Base-by-base conservation (phyloP, 2,329 filamentous ascomycete genomes). In the Botrytis byssoidea region DNA sequence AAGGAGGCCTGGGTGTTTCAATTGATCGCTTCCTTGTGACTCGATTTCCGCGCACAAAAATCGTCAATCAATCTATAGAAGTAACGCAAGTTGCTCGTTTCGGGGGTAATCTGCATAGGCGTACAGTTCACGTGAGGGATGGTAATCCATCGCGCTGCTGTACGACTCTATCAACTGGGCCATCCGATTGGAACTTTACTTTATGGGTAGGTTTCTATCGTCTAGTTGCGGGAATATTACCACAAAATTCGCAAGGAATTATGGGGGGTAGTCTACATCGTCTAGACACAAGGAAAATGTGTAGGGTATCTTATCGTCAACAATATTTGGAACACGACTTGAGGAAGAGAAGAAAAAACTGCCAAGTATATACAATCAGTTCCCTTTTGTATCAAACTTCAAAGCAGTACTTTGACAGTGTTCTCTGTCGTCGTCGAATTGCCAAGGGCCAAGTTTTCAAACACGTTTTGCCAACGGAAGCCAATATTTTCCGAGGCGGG, bases 381-480 rank as follows among this genome's bases (percentile, higher is more conserved):
- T n/a, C 12, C 37, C 40, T 63, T 63, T 18, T 14, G n/a, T 18
- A n/a, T 6, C 22, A 65, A 46, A 32, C 16, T 46, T 12, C n/a
- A 32, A 64, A 61, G 9, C 4, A 32, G 4, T 4, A 32, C 10
- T 14, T 55, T 37, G 25, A 18, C 29, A 7, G 2, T 22, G 4
- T 29, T 55, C 2, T 29, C n/a, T 40, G 16, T 29, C 29, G 10
- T 55, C n/a, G 10, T 55, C n/a, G 29, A 4, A 57, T 57, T 42
- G 35, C 66, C 66, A 68, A 68, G 46, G 25, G 66, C 66, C 35
- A 57, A 68, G 66, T 57, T 57, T 46, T 18, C 48, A 57, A 42
- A 22, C 66, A 57, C 35, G 37, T 69, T 69, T 32, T 69, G 48
- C 66, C 48, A 57, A 69, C 40, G n/a, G 55, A 69, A 69, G 66